These are phyloP conservation scores for Phytophthora ohioensis DNA, from an alignment of 352 stramenopile species.

Conservation along the genomic window DNA sequence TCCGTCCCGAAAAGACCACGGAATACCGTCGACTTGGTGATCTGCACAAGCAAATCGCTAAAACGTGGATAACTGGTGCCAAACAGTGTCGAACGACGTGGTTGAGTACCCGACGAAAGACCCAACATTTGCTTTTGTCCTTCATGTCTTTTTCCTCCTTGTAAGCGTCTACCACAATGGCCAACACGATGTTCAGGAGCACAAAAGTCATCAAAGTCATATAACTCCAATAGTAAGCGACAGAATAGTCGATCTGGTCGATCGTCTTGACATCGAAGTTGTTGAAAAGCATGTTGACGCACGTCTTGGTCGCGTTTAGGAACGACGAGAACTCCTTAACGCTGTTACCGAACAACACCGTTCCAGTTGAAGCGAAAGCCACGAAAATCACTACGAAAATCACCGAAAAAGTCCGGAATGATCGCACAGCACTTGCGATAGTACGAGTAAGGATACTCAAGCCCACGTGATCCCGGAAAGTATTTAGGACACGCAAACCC, in stretches of 20 bases:
- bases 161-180: conserved; percentile 73
- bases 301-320: conserved; percentile 51
- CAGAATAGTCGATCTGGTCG: conserved; percentile 40
- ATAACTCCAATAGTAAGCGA: conserved; percentile 74
- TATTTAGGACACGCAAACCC: conserved; percentile 47
- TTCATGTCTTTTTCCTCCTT: conserved; percentile 49
- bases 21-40: conserved; percentile 13
- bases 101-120: conserved; percentile 25
- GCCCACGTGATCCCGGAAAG: conserved; percentile 58
- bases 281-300: conserved; percentile 75
- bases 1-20: conserved; percentile 32
- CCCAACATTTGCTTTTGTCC: conserved; percentile 35
- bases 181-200: conserved; percentile 77
- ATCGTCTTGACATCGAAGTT: conserved; percentile 67
- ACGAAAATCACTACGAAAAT: conserved; percentile 64
- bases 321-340: conserved; percentile 64
- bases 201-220: conserved; percentile 74
- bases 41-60: conserved; percentile 11
- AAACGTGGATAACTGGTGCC: conserved; percentile 13
- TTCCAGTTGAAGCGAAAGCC: conserved; percentile 56
- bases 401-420: conserved; percentile 61
- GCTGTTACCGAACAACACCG: conserved; percentile 63
- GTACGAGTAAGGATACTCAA: conserved; percentile 71
- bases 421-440: conserved; percentile 51
- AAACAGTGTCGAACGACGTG: conserved; percentile 27